Evolutionary conservation across 495 filamentous ascomycete genomes (phyloP).

Genomic region (Xylaria palmicola): DNA sequence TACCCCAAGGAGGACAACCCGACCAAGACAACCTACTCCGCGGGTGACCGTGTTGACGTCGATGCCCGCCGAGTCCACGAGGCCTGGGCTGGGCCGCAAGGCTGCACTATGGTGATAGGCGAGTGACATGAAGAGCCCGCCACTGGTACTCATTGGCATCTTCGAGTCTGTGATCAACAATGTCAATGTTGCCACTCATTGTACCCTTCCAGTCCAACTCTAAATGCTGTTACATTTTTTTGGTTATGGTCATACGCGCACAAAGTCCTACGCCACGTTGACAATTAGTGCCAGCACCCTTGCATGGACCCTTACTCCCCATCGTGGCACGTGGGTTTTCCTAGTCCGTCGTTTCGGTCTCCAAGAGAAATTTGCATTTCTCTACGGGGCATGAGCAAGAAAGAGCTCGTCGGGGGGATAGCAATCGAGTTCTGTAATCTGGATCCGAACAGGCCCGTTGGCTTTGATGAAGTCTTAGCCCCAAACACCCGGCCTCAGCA

Average conservation of each 20-base stretch:
- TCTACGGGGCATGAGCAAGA: no score
- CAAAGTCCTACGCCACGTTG: neutral
- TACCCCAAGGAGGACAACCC: constrained; percentile 66
- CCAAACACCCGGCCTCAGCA: neutral
- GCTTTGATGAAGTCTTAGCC: neutral
- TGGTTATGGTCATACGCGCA: neutral
- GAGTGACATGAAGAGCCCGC: constrained; percentile 46
- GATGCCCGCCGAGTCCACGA: constrained; percentile 70
- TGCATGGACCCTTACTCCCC: no score
- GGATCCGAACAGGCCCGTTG: neutral
- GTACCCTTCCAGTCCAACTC: neutral
- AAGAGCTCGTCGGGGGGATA: no score
- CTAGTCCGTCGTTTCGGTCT: no score
- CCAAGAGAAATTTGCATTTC: no score
- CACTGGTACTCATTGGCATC: neutral
- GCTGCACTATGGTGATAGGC: constrained; percentile 85
- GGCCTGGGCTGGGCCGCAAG: constrained; percentile 76
- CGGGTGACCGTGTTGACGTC: constrained; percentile 73
- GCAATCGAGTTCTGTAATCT: neutral
- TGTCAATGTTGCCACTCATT: neutral
- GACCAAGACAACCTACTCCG: constrained; percentile 65
- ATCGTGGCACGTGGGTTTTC: no score
- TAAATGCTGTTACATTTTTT: neutral
- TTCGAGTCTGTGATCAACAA: neutral
- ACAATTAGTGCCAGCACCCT: neutral